These are phyloP conservation scores for Rhynchosporium secalis DNA, from an alignment of 2,329 filamentous ascomycete genomes.

Conservation along the genomic window DNA sequence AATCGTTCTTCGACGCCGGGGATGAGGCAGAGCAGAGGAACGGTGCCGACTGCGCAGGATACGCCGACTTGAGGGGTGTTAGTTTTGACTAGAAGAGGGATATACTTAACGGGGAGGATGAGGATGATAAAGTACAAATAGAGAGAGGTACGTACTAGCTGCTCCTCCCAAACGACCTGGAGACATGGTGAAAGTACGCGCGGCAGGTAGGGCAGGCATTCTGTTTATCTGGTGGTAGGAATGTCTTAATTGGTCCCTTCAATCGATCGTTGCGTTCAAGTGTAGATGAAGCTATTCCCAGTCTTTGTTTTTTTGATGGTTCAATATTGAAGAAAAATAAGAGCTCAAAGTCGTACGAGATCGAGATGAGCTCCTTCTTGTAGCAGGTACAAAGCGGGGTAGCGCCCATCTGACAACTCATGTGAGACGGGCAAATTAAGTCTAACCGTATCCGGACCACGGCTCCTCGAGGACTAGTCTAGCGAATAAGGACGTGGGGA, in stretches of 20 bases:
- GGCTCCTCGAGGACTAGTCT: not conserved
- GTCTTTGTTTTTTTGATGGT: not conserved
- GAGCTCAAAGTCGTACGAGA: not conserved
- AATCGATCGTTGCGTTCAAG: not conserved
- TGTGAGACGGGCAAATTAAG: conserved; percentile 4
- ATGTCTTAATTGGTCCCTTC: too few relatives aligned
- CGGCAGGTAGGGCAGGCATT: conserved; percentile 15
- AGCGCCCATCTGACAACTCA: conserved; percentile 3
- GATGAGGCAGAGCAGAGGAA: conserved; percentile 31
- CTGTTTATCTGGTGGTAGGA: not conserved
- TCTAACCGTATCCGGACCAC: conserved; percentile 3
- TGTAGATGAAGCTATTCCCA: conserved; percentile 3
- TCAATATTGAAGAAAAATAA: not conserved
- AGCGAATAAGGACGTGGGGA: conserved; percentile 18
- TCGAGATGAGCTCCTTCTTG: not conserved
- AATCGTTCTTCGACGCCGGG: conserved; percentile 31
- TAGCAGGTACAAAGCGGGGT: conserved; percentile 14
- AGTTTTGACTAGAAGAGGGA: not conserved
- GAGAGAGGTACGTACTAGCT: conserved; percentile 4
- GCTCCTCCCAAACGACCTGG: conserved; percentile 17
- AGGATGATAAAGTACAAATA: not conserved
- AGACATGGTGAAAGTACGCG: conserved; percentile 13
- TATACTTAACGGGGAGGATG: not conserved
- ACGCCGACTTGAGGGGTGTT: conserved; percentile 21
- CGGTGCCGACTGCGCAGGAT: conserved; percentile 24